A percentile compares a stretch with the other conserved stretches of the same genome.
Evolutionary conservation across 345 rosid species (phyloP).

Genomic region (Syzygium aromaticum): DNA sequence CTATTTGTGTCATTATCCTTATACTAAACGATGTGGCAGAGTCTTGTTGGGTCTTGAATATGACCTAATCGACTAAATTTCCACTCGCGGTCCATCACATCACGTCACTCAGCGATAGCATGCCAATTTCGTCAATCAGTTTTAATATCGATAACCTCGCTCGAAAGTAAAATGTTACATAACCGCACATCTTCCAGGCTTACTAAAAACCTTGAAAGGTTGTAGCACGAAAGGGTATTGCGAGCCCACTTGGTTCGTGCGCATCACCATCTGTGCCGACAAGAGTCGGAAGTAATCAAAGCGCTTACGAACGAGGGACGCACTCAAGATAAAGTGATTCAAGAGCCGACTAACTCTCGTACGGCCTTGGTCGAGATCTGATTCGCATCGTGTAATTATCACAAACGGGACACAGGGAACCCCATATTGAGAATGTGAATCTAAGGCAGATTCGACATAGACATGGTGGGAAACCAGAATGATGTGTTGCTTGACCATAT

Average conservation of each 20-base stretch:
- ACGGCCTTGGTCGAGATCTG: neutral
- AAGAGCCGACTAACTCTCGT: neutral
- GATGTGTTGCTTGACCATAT: neutral
- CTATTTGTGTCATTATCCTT: too few relatives aligned
- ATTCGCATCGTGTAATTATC: neutral
- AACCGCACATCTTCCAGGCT: too few relatives aligned
- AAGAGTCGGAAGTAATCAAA: too few relatives aligned
- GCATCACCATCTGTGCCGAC: neutral
- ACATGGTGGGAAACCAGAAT: neutral
- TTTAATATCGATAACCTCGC: too few relatives aligned
- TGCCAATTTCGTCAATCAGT: rapidly evolving
- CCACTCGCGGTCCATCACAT: rapidly evolving
- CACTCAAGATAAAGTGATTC: neutral
- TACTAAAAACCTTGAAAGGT: neutral
- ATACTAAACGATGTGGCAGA: neutral
- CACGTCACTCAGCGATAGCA: rapidly evolving
- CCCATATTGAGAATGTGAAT: neutral
- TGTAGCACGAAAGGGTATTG: neutral
- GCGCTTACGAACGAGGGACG: neutral
- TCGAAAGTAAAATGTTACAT: neutral
- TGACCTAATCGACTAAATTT: neutral
- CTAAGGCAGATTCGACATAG: neutral
- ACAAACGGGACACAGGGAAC: neutral
- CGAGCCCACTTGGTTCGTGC: neutral
- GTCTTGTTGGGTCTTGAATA: neutral